Percentiles rank a stretch among this genome's conserved stretches.
phyloP scores from a whole-genome alignment of 192 early-diverging fungal genomes.

The Jimgerdemannia lactiflua region DNA sequence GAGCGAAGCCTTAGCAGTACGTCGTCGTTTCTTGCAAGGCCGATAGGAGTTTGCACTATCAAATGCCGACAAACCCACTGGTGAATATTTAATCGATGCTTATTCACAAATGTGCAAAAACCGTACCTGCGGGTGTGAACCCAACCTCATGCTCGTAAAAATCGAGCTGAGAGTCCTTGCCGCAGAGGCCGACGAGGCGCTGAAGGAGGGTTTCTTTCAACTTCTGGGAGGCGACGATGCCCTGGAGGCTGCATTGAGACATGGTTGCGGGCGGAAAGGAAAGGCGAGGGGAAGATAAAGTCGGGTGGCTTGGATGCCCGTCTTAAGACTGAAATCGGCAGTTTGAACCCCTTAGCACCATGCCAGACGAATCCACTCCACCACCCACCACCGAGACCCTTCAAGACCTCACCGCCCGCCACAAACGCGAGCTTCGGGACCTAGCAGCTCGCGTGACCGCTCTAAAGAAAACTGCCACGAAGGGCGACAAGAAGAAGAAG shows the following conservation, averaged over 20 bases:
- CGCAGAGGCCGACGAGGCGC: constrained; percentile 66
- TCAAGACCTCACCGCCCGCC: constrained; percentile 70
- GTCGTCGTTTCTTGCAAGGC: constrained; percentile 73
- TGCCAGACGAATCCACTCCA: not conserved
- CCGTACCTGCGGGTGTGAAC: constrained; percentile 56
- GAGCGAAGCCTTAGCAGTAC: constrained; percentile 60
- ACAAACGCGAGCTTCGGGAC: constrained; percentile 76
- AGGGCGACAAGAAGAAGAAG: constrained; percentile 90
- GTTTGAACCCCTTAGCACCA: too few species aligned
- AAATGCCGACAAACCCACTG: not conserved
- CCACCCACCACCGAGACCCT: constrained; percentile 33
- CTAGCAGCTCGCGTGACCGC: constrained; percentile 63
- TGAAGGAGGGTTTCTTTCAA: constrained; percentile 47
- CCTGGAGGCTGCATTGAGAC: constrained; percentile 30
- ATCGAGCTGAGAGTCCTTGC: constrained; percentile 48
- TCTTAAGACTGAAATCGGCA: too few species aligned
- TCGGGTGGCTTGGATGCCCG: not conserved
- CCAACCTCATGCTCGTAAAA: constrained; percentile 68
- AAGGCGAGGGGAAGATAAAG: not conserved
- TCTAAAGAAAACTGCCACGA: constrained; percentile 75
- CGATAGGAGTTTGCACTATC: constrained; percentile 62
- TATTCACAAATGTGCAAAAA: not conserved
- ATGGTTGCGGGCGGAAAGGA: not conserved
- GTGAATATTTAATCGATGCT: not conserved
- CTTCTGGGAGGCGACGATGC: constrained; percentile 20